These are phyloP conservation scores for Populus alba DNA, from an alignment of 345 rosid genomes.

Conservation along the genomic window DNA sequence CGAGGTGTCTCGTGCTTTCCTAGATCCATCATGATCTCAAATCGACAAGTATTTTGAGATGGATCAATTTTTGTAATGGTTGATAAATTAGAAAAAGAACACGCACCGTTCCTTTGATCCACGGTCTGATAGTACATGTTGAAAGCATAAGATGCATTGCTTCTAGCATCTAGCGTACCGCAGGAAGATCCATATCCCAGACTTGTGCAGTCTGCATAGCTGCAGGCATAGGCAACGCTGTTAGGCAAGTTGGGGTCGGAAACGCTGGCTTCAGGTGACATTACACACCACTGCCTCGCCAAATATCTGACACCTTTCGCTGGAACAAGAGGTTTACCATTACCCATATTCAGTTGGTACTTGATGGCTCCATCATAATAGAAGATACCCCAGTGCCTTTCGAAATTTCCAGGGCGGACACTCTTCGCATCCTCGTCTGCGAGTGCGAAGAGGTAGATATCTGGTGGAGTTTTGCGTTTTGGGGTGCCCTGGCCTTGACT, in stretches of 20 bases:
- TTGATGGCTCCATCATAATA: constrained; percentile 66
- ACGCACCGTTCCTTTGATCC: constrained; percentile 20
- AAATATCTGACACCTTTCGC: constrained; percentile 18
- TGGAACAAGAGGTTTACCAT: constrained; percentile 11
- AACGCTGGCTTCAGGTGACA: constrained; percentile 18
- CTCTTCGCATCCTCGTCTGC: constrained; percentile 89
- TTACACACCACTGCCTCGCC: constrained; percentile 20
- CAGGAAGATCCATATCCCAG: constrained; percentile 25
- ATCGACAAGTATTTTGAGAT: constrained; percentile 10
- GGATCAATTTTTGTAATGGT: constrained; percentile 19
- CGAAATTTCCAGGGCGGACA: constrained; percentile 81
- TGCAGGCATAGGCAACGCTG: constrained; percentile 16
- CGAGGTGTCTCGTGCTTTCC: constrained; percentile 12
- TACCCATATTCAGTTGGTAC: constrained; percentile 31
- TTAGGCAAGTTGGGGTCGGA: constrained; percentile 13
- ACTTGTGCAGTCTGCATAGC: constrained; percentile 16
- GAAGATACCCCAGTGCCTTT: constrained; percentile 87
- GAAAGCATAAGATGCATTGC: constrained; percentile 26
- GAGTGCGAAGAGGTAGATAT: constrained; percentile 72
- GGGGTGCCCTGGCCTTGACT: constrained; percentile 86
- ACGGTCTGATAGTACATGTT: constrained; percentile 19
- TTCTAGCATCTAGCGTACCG: constrained; percentile 9
- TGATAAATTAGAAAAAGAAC: constrained; percentile 12
- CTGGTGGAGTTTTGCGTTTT: constrained; percentile 64
- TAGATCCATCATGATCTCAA: constrained; percentile 17